Conservation (phyloP, 129 eudicot genomes). For the Flaveria trinervia region DNA sequence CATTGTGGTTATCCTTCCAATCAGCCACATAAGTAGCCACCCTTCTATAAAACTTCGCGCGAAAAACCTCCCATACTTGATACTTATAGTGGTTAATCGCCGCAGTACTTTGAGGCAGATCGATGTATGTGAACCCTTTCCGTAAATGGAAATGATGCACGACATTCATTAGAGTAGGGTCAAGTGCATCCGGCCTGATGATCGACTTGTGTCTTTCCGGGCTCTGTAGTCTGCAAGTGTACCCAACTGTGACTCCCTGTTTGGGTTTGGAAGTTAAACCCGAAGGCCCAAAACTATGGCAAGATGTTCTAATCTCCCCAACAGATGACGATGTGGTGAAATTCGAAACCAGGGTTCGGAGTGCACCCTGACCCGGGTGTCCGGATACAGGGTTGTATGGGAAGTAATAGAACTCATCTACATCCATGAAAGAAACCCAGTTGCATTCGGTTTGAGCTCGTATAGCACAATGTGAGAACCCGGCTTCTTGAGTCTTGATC, state of each 20-base stretch:
- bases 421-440: conserved; percentile 95
- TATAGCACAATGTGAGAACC: conserved; percentile 92
- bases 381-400: conserved; percentile 34
- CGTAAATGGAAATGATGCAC: conserved; percentile 87
- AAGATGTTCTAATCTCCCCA: conserved; percentile 80
- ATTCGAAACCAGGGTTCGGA: conserved; percentile 56
- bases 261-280: conserved; percentile 63
- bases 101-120: conserved; percentile 50
- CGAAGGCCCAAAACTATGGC: conserved; percentile 95
- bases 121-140: conserved; percentile 57
- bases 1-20: conserved; percentile 90
- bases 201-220: conserved; percentile 98
- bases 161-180: conserved; percentile 67
- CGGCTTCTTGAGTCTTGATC: conserved; percentile 98
- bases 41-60: conserved; percentile 82
- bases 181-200: conserved; percentile 78
- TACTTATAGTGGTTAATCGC: conserved; percentile 88
- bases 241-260: conserved; percentile 80
- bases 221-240: conserved; percentile 83
- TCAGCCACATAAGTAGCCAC: conserved; percentile 98
- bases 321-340: conserved; percentile 48
- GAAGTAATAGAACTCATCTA: conserved; percentile 86
- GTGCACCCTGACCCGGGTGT: conserved; percentile 52
- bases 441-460: conserved; percentile 67
- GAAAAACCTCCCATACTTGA: conserved; percentile 93